Conservation (phyloP, 257 asterid species). For the Scutellaria minor region DNA sequence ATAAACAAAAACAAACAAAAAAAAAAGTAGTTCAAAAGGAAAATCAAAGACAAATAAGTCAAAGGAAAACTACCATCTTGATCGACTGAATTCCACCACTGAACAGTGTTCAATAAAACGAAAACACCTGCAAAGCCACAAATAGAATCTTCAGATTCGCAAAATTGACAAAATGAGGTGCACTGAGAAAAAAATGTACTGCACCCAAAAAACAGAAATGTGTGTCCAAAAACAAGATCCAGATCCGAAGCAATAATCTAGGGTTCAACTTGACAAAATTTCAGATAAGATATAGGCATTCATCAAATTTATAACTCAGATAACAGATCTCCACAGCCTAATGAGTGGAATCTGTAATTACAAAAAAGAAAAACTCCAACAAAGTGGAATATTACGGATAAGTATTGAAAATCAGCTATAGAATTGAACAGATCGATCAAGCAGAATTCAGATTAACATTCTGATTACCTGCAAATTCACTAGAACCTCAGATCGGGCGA, state of each 20-base stretch:
- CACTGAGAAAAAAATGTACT: neutral
- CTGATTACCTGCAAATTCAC: conserved; percentile 37
- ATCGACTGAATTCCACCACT: conserved; percentile 40
- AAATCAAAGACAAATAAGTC: neutral
- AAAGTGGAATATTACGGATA: neutral
- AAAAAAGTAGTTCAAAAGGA: neutral
- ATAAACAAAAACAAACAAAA: conserved; percentile 13
- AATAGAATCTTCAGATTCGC: conserved; percentile 21
- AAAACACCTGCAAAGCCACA: conserved; percentile 35
- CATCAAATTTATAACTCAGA: neutral
- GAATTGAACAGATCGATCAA: conserved; percentile 36
- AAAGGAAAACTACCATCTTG: conserved; percentile 56
- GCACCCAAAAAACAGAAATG: conserved; percentile 11
- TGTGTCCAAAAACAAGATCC: conserved; percentile 18
- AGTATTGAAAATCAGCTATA: neutral
- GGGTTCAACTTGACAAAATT: neutral
- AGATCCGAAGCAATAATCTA: conserved; percentile 27
- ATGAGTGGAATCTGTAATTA: neutral
- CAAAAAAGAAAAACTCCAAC: neutral
- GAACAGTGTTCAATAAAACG: conserved; percentile 34
- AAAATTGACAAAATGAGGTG: neutral
- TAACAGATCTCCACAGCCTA: conserved; percentile 15
- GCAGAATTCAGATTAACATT: neutral
- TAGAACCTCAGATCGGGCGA: conserved; percentile 42
- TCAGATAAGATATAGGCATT: neutral